phyloP scores from a whole-genome alignment of 768 basidiomycete species.

The Mrakia blollopis region DNA sequence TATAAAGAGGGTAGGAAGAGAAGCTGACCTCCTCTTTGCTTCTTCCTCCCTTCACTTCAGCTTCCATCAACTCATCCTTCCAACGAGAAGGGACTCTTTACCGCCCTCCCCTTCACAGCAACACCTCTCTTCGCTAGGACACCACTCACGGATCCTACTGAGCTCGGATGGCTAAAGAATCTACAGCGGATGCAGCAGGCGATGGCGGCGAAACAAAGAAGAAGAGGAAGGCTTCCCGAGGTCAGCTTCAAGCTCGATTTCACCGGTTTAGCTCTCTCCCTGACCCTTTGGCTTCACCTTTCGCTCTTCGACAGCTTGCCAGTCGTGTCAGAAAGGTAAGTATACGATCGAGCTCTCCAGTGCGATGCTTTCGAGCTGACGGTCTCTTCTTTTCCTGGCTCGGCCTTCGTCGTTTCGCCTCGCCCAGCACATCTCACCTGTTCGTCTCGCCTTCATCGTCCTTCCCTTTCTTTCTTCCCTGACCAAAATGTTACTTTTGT shows the following conservation, averaged over 20 bases:
- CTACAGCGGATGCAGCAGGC: background rate
- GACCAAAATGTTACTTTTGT: background rate
- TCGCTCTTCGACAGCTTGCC: constrained; percentile 12
- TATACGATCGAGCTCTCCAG: background rate
- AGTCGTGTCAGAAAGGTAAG: constrained; percentile 30
- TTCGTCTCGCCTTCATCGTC: background rate
- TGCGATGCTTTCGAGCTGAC: background rate
- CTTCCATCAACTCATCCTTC: too few relatives aligned
- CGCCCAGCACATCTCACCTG: constrained; percentile 12
- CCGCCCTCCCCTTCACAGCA: too few relatives aligned
- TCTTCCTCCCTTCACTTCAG: too few relatives aligned
- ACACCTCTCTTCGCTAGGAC: background rate
- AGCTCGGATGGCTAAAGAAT: background rate
- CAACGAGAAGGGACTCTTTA: too few relatives aligned
- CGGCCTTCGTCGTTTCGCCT: background rate
- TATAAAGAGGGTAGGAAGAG: too few relatives aligned
- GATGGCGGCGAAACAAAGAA: background rate
- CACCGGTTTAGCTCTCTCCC: background rate
- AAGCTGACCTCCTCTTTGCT: too few relatives aligned
- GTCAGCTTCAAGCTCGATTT: background rate
- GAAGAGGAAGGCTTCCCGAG: constrained; percentile 11
- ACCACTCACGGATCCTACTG: background rate
- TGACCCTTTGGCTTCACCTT: background rate
- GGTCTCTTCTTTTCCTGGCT: too few relatives aligned
- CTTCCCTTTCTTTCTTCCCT: background rate